These are phyloP conservation scores for Ophiostoma ulmi DNA, from an alignment of 2,329 filamentous ascomycete genomes.

Conservation along the genomic window DNA sequence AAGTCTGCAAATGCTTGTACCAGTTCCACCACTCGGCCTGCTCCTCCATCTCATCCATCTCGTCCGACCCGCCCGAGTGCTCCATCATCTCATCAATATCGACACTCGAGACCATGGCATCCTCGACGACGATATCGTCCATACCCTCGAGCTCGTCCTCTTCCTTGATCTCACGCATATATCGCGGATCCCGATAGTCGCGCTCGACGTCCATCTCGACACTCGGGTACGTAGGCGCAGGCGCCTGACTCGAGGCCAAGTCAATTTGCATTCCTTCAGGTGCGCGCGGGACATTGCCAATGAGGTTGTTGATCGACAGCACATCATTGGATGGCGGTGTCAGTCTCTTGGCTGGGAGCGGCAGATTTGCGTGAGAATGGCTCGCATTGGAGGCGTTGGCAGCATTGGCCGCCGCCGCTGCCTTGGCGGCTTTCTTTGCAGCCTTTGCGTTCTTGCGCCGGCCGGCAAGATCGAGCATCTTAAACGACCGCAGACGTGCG, in stretches of 20 bases:
- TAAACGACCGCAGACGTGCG: conserved; percentile 27
- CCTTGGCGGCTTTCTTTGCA: not conserved
- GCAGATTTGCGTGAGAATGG: not conserved
- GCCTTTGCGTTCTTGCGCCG: conserved; percentile 18
- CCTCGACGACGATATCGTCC: conserved; percentile 13
- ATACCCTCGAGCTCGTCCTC: not conserved
- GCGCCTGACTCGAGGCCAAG: not conserved
- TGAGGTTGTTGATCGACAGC: conserved; percentile 22
- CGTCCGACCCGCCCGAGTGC: conserved; percentile 13
- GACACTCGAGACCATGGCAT: not conserved
- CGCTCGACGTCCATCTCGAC: conserved; percentile 22
- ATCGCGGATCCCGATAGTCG: conserved; percentile 14
- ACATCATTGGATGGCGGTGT: conserved; percentile 15
- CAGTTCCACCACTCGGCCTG: conserved; percentile 28
- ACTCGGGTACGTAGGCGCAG: not conserved
- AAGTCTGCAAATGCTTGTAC: conserved; percentile 23
- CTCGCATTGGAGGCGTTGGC: not conserved
- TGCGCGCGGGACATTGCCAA: conserved; percentile 20
- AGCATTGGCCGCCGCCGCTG: not conserved
- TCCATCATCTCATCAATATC: conserved; percentile 19
- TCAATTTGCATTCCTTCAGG: conserved; percentile 11
- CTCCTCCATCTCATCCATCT: conserved; percentile 5
- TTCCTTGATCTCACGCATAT: conserved; percentile 5
- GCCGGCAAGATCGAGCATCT: conserved; percentile 22
- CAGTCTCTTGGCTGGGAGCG: not conserved